A percentile compares a stretch with the other conserved stretches of the same genome.
These are phyloP conservation scores for Apiospora hydei DNA, from an alignment of 2,329 filamentous ascomycete species.

Conservation along the genomic window DNA sequence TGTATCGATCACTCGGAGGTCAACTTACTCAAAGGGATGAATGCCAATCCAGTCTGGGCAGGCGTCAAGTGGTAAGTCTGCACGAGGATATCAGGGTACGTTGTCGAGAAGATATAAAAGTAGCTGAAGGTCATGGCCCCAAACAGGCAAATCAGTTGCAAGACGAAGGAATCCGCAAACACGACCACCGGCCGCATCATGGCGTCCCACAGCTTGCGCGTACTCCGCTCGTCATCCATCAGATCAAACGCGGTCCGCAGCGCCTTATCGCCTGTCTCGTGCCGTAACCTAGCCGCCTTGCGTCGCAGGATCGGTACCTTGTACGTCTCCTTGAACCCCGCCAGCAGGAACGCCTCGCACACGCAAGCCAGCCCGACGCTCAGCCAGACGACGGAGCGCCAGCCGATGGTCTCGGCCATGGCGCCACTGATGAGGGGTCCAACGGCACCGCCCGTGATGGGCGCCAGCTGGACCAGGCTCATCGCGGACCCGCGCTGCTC, in stretches of 20 bases:
- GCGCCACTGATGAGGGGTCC: slow-evolving; percentile 63
- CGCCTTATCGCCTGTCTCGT: slow-evolving; percentile 40
- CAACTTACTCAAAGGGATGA: slow-evolving; percentile 61
- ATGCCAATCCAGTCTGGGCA: slow-evolving; percentile 58
- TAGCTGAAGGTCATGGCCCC: slow-evolving; percentile 58
- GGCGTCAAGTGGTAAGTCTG: slow-evolving; percentile 57
- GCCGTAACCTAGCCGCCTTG: slow-evolving; percentile 44
- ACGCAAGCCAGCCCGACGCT: slow-evolving; percentile 53
- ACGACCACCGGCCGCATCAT: slow-evolving; percentile 55
- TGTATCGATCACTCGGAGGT: not conserved
- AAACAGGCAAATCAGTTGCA: slow-evolving; percentile 57
- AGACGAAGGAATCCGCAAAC: slow-evolving; percentile 57
- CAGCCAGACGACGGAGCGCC: slow-evolving; percentile 61
- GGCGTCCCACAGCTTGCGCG: slow-evolving; percentile 47
- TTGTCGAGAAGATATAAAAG: slow-evolving; percentile 62
- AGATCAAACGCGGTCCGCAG: slow-evolving; percentile 43
- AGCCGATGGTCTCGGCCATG: slow-evolving; percentile 62
- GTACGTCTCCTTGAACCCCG: slow-evolving; percentile 67
- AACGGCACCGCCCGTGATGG: slow-evolving; percentile 63
- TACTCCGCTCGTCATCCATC: slow-evolving; percentile 33
- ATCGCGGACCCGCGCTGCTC: slow-evolving; percentile 66
- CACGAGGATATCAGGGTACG: slow-evolving; percentile 58
- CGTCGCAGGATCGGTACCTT: slow-evolving; percentile 60
- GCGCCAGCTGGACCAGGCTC: slow-evolving; percentile 63
- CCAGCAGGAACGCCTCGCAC: slow-evolving; percentile 59